Evolutionary conservation across 352 stramenopile genomes (phyloP), one percentile per base, ranked within the genome.

Genomic region (Lagenidium giganteum): DNA sequence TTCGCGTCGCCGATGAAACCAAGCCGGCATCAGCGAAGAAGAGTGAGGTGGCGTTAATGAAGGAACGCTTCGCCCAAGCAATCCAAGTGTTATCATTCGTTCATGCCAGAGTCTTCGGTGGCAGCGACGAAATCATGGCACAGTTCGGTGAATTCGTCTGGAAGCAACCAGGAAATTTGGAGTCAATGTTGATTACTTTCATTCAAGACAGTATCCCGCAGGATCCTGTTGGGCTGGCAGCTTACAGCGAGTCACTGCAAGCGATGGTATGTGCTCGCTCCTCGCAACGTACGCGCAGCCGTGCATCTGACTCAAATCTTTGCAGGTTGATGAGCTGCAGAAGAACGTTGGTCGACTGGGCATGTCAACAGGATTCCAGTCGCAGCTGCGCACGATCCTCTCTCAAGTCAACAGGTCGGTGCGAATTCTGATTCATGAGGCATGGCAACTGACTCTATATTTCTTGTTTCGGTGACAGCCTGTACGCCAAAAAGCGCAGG

Each of bases 181-280:
- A 90, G 42, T 64, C 67, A 4, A 67, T 84, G 35, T 52, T 90
- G 26, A 68, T 82, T 39, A 66, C 66, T 24, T 25, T 83, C 21
- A 43, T 90, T 3, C 71, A 86, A 26, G 67, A 84, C 33, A 80
- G 75, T 25, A 87, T 90, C 24, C 77, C 77, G 0, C 74, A 86
- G 38, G 74, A 87, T 39, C 51, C 65, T 23, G 50, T 58, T 3
- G 57, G 65, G 4, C 58, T 87, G 16, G 62, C 72, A 12, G 40
- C 47, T 20, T 90, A 84, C 42, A 55, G 70, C 18, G 63, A 83
- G 27, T 54, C 54, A 0, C 43, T 87, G 1, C 30, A 42, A 13
- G 55, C 54, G 27, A 49, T 67, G 18, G 77, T 89, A 53, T 23
- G 56, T 35, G 4, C 8, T 44, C 33, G n/a, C n/a, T 28, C 8